Conservation (phyloP, 1,284 basidiomycete species). For the Chondrostereum purpureum region DNA sequence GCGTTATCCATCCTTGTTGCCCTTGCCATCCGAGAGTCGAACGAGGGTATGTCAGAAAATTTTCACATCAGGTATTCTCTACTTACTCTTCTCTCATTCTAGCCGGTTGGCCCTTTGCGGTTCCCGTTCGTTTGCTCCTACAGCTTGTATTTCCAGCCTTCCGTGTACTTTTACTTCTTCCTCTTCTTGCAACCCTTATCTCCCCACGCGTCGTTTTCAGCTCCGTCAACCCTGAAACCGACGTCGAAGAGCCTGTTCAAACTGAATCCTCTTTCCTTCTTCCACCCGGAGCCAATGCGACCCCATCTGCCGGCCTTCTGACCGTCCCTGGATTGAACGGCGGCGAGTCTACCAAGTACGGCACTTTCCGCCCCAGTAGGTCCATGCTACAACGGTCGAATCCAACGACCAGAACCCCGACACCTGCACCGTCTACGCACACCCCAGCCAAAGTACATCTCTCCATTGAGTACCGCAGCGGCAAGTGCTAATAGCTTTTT, state of each 20-base stretch:
- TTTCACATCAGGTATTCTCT: not conserved
- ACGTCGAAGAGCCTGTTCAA: conserved; percentile 29
- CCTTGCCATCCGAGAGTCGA: conserved; percentile 31
- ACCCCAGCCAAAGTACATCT: conserved; percentile 33
- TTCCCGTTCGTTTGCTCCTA: conserved; percentile 34
- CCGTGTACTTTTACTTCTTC: conserved; percentile 56
- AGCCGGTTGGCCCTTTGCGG: conserved; percentile 20
- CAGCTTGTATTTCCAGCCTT: conserved; percentile 59
- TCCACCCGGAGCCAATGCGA: conserved; percentile 33
- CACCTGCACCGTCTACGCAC: conserved; percentile 49
- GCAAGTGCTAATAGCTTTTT: no score
- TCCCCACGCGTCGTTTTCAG: conserved; percentile 58
- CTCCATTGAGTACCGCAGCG: no score
- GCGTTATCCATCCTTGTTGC: conserved; percentile 50
- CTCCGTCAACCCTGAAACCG: conserved; percentile 36
- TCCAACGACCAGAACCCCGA: conserved; percentile 53
- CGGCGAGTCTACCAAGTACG: conserved; percentile 57
- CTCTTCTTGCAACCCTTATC: conserved; percentile 50
- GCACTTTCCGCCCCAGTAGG: conserved; percentile 56
- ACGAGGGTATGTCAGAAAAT: conserved; percentile 33
- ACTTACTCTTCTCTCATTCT: conserved; percentile 7
- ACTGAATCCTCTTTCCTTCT: conserved; percentile 49
- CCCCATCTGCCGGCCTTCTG: conserved; percentile 40
- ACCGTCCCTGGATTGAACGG: conserved; percentile 30
- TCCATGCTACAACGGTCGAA: conserved; percentile 45